Evolutionary conservation across 1,139 yeast genomes (phyloP), one percentile per base, ranked within the genome.

Genomic region (Martiniozyma asiatica): DNA sequence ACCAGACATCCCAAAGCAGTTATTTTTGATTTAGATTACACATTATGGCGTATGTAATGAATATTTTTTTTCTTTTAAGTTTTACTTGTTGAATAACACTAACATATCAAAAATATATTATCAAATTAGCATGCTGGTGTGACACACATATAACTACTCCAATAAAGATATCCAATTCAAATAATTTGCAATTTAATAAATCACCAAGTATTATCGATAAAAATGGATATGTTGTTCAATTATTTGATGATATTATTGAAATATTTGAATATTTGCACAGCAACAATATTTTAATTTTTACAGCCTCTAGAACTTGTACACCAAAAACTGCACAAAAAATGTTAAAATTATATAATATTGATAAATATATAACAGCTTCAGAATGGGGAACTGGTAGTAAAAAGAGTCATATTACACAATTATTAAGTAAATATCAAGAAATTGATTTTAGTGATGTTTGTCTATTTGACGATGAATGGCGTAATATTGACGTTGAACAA

Each of bases 381-480:
- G 80, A 73, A 39, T 77, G 80, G 79, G 84, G 85, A 0, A 63
- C 65, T 25, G 75, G 76, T 3, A 56, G 75, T n/a, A 79, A 79
- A 46, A 60, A 60, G 11, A 59, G 55, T 23, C 92, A 79, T 48
- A 70, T 79, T 30, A 47, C 10, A 8, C 14, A 11, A 8, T 12
- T 24, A 6, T 2, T 22, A 7, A 15, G 13, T 6, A 17, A 17
- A 51, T 19, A 58, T 58, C 63, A 58, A 23, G 72, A 65, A n/a
- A 55, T 74, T 12, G 54, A 49, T 4, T 56, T 50, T 30, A 59
- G 66, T 2, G 65, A 72, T 20, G 69, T 75, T 60, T 58, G 78
- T 9, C 60, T 79, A 31, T 79, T 65, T 46, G 97, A 85, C 47
- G 80, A 87, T 38, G 96, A 85, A 47, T 82, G 94, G 94, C 16